A percentile compares a stretch with the other conserved stretches of the same genome.
Conservation (phyloP, 495 filamentous ascomycete species). For the Aspergillus baeticus region DNA sequence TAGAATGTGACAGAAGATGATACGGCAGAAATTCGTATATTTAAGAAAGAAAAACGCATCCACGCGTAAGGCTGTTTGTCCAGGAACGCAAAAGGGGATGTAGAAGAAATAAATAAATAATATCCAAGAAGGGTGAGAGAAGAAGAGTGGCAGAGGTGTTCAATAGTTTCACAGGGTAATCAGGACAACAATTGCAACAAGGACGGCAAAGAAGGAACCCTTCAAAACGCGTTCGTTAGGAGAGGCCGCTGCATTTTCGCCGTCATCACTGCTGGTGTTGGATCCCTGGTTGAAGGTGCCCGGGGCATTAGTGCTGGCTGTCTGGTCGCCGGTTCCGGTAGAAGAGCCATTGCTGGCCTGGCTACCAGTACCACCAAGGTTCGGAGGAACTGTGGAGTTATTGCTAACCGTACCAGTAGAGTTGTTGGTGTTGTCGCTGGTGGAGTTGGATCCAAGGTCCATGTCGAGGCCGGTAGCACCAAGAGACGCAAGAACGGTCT, state of each 20-base stretch:
- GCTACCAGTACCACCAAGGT: constrained; percentile 32
- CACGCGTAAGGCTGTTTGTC: constrained; percentile 4
- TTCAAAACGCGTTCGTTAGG: constrained; percentile 45
- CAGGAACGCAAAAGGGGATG: not conserved
- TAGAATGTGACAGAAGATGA: constrained; percentile 10
- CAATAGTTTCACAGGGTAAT: constrained; percentile 47
- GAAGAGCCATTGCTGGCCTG: constrained; percentile 25
- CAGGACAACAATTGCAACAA: constrained; percentile 55
- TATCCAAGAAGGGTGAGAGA: constrained; percentile 12
- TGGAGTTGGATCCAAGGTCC: constrained; percentile 37
- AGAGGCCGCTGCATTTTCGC: constrained; percentile 31
- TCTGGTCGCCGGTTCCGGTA: constrained; percentile 6
- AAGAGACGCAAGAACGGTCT: constrained; percentile 77
- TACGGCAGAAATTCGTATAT: constrained; percentile 7
- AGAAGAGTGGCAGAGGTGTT: constrained; percentile 18
- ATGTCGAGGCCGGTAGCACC: constrained; percentile 75
- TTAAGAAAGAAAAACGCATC: not conserved
- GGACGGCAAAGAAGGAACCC: constrained; percentile 55
- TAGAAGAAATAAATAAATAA: constrained; percentile 17
- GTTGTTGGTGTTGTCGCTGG: constrained; percentile 17
- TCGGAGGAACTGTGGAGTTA: constrained; percentile 35
- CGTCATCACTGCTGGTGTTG: constrained; percentile 16
- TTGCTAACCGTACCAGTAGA: constrained; percentile 20
- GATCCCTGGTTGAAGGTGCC: constrained; percentile 20
- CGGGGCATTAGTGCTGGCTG: constrained; percentile 11